A percentile compares a stretch with the other conserved stretches of the same genome.
Evolutionary conservation across 169 alveolate species (phyloP).

Genomic region (Cryptosporidium felis): DNA sequence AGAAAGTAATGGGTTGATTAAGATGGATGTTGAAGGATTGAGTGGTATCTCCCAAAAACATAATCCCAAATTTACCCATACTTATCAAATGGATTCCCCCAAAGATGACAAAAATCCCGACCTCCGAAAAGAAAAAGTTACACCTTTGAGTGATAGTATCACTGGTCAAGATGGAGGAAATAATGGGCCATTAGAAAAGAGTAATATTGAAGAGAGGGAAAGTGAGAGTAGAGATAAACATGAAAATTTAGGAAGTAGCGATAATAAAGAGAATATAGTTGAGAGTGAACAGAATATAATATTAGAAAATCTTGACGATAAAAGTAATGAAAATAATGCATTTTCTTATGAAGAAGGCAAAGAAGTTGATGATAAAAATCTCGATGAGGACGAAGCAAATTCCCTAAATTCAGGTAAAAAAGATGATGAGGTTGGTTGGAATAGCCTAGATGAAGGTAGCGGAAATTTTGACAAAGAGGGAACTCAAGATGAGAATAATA

Average conservation of each 20-base stretch:
- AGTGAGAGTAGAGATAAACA: background rate
- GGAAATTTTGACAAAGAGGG: background rate
- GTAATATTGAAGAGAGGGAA: background rate
- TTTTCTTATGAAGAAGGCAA: background rate
- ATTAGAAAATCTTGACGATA: background rate
- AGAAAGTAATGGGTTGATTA: conserved; percentile 13
- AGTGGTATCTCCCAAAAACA: background rate
- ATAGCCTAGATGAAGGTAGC: background rate
- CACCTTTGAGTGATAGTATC: background rate
- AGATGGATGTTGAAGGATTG: conserved; percentile 5
- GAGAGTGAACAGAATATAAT: background rate
- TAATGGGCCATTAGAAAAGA: background rate
- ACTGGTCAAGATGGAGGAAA: background rate
- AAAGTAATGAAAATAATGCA: background rate
- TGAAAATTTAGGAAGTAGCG: too few species aligned
- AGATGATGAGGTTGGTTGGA: background rate
- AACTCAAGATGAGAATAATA: background rate
- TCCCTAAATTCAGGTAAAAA: background rate
- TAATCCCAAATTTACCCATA: too few species aligned
- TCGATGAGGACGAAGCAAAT: background rate
- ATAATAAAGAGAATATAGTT: background rate
- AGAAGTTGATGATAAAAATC: background rate
- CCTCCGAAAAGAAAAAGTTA: too few species aligned
- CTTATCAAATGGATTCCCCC: too few species aligned
- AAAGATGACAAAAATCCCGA: too few species aligned